Conservation (phyloP, 2,329 filamentous ascomycete species). For the Trichoderma pleuroti region DNA sequence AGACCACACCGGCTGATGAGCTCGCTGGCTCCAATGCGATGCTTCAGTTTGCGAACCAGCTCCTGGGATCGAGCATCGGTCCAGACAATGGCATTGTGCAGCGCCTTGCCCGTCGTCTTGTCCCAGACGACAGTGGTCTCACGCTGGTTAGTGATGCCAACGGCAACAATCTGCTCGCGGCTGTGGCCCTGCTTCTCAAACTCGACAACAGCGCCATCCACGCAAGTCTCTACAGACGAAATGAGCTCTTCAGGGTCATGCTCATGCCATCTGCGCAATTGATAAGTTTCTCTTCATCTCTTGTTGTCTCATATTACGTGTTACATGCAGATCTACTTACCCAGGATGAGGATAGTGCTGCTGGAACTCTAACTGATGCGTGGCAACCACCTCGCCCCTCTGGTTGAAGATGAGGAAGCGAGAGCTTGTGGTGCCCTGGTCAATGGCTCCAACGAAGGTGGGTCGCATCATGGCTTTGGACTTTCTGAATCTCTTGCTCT, state of each 20-base stretch:
- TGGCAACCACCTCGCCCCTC: constrained; percentile 64
- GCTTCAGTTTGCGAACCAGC: constrained; percentile 70
- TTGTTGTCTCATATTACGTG: neutral
- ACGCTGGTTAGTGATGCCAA: constrained; percentile 81
- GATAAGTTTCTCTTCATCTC: neutral
- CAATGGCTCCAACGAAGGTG: constrained; percentile 69
- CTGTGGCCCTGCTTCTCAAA: constrained; percentile 67
- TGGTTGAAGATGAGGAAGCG: constrained; percentile 76
- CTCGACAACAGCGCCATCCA: constrained; percentile 66
- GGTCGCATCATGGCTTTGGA: constrained; percentile 25
- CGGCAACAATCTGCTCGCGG: constrained; percentile 64
- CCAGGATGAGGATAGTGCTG: constrained; percentile 73
- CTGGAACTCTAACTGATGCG: constrained; percentile 72
- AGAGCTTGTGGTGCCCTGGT: constrained; percentile 76
- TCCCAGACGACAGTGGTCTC: constrained; percentile 83
- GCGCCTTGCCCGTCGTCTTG: constrained; percentile 67
- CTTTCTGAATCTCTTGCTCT: neutral
- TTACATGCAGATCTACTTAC: constrained; percentile 44
- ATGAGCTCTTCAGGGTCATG: constrained; percentile 76
- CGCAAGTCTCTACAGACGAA: constrained; percentile 68
- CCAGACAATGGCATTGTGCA: constrained; percentile 83
- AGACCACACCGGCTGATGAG: constrained; percentile 68
- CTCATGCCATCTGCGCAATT: constrained; percentile 68
- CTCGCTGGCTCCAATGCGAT: constrained; percentile 61
- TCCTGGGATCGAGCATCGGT: constrained; percentile 74